phyloP scores from a whole-genome alignment of 768 basidiomycete species.

The Rubroboletus pulcherrimus region DNA sequence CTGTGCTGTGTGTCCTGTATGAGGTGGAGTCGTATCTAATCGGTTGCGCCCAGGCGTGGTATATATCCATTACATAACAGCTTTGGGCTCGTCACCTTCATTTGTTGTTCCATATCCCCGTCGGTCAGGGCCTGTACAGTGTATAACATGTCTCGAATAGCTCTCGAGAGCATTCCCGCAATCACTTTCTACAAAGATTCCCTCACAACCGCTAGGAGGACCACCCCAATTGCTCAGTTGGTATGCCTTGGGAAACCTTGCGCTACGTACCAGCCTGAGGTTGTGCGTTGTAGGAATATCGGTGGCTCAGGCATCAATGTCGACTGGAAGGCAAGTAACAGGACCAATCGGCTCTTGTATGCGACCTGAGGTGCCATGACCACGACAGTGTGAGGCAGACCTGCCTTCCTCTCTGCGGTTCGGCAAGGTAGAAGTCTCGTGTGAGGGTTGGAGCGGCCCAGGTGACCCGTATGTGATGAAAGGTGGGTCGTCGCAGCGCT shows the following conservation, averaged over 20 bases:
- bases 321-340: conserved; percentile 78
- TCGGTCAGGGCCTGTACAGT: not conserved
- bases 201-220: conserved; percentile 63
- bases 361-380: conserved; percentile 5
- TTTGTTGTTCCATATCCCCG: not conserved
- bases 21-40: conserved; percentile 1
- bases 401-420: conserved; percentile 79
- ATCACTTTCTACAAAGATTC: conserved; percentile 75
- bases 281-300: conserved; percentile 77
- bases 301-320: conserved; percentile 77
- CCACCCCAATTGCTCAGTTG: conserved; percentile 70
- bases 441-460: conserved; percentile 84
- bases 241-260: conserved; percentile 79
- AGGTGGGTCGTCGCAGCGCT: conserved; percentile 43
- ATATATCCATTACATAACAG: not conserved
- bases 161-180: conserved; percentile 67
- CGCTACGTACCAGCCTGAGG: conserved; percentile 72
- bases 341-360: not conserved
- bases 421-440: conserved; percentile 80
- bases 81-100: not conserved
- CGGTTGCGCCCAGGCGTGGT: not conserved
- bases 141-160: conserved; percentile 58
- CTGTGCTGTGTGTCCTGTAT: conserved; percentile 63
- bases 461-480: conserved; percentile 85
- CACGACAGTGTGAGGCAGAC: conserved; percentile 80